Evolutionary conservation across 2,329 filamentous ascomycete species (phyloP).

Genomic region (Onygenales sp.): DNA sequence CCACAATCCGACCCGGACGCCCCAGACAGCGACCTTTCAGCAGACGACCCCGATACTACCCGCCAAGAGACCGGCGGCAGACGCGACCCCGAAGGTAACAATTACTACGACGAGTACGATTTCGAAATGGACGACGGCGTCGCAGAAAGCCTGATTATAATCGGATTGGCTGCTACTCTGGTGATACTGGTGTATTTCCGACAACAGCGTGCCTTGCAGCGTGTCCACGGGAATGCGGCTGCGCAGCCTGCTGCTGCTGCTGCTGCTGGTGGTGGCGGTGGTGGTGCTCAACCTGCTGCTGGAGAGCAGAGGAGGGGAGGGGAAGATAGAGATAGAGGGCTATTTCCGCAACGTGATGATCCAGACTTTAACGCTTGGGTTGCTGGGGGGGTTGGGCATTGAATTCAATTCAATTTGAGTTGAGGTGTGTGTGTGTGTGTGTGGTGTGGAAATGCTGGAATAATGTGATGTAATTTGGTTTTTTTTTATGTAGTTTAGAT

Average conservation of each 20-base stretch:
- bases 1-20: slow-evolving; percentile 41
- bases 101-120: slow-evolving; percentile 52
- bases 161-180: slow-evolving; percentile 64
- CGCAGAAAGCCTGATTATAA: slow-evolving; percentile 74
- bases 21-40: slow-evolving; percentile 34
- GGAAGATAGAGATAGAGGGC: slow-evolving; percentile 37
- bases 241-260: slow-evolving; percentile 10
- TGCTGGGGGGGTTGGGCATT: slow-evolving; percentile 54
- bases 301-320: slow-evolving; percentile 1
- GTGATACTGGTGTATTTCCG: slow-evolving; percentile 74
- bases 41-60: slow-evolving; percentile 11
- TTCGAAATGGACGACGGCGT: slow-evolving; percentile 65
- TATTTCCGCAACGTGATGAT: slow-evolving; percentile 59
- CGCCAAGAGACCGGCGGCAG: slow-evolving; percentile 9
- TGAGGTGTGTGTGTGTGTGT: no score
- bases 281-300: slow-evolving; percentile 15
- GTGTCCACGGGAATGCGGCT: slow-evolving; percentile 13
- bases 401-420: slow-evolving; percentile 7
- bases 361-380: slow-evolving; percentile 60
- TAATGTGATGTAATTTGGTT: no score
- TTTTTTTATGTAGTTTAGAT: no score
- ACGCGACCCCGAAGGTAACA: slow-evolving; percentile 33
- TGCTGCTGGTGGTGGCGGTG: slow-evolving; percentile 8
- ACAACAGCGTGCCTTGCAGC: slow-evolving; percentile 55
- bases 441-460: no score